phyloP scores from a whole-genome alignment of 169 alveolate genomes.

The Eimeria nieschulzi region DNA sequence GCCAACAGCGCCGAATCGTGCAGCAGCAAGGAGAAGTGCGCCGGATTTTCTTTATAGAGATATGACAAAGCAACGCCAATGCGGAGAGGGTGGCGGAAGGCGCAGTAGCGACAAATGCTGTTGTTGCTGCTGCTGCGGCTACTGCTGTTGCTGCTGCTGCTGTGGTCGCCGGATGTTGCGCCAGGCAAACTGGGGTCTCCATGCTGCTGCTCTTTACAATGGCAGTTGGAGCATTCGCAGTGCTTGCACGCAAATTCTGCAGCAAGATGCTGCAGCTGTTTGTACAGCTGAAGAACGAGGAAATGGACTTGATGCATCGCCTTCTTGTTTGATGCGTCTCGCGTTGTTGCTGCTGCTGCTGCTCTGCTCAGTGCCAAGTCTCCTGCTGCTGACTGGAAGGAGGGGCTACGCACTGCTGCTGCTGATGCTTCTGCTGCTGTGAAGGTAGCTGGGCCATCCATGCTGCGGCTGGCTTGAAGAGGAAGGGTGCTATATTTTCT shows the following conservation, averaged over 20 bases:
- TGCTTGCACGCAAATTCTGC: background rate
- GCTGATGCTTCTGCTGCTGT: background rate
- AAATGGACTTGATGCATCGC: constrained; percentile 18
- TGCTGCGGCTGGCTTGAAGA: constrained; percentile 23
- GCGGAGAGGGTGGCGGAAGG: constrained; percentile 26
- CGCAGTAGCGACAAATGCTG: constrained; percentile 43
- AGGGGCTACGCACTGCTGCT: background rate
- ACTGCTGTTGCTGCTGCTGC: constrained; percentile 14
- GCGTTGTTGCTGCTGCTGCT: constrained; percentile 22
- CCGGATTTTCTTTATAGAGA: constrained; percentile 42
- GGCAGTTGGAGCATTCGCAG: constrained; percentile 31
- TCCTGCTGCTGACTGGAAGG: background rate
- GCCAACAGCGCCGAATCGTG: constrained; percentile 56
- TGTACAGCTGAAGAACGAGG: constrained; percentile 37
- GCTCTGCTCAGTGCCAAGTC: constrained; percentile 22
- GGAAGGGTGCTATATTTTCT: background rate
- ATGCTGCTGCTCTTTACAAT: constrained; percentile 9
- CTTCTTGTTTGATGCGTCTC: background rate
- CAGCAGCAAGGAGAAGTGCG: constrained; percentile 40
- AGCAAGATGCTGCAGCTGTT: constrained; percentile 46
- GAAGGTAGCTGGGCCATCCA: background rate
- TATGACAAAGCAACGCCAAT: constrained; percentile 37
- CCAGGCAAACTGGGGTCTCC: background rate
- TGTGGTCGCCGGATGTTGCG: background rate
- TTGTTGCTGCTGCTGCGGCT: constrained; percentile 23